These are phyloP conservation scores for Candida palmyrensis DNA, from an alignment of 805 yeast species.

Conservation along the genomic window DNA sequence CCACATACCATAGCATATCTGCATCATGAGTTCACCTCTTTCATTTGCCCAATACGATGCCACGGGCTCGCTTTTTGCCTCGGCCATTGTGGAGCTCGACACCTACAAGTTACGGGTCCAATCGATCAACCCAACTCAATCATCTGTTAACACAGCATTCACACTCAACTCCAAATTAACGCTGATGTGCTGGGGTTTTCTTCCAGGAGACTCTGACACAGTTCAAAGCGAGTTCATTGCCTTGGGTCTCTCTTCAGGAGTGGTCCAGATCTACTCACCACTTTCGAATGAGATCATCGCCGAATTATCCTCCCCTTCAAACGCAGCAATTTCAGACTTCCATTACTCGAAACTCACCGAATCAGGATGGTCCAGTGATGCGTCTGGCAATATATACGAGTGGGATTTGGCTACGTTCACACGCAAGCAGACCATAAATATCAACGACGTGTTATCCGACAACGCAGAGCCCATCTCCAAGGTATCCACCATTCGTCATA, in stretches of 20 bases:
- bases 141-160: constrained; percentile 43
- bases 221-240: constrained; percentile 41
- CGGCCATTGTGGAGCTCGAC: constrained; percentile 64
- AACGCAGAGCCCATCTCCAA: constrained; percentile 28
- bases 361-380: constrained; percentile 57
- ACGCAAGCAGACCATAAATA: constrained; percentile 36
- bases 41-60: constrained; percentile 54
- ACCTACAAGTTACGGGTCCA: constrained; percentile 65
- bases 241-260: constrained; percentile 63
- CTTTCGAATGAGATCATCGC: constrained; percentile 50
- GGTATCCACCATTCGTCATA: constrained; percentile 21
- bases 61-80: constrained; percentile 56
- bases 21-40: constrained; percentile 16
- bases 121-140: constrained; percentile 39
- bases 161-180: constrained; percentile 46
- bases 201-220: constrained; percentile 1
- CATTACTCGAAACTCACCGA: constrained; percentile 37
- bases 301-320: constrained; percentile 43
- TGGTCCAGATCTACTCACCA: constrained; percentile 64
- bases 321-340: constrained; percentile 46
- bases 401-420: constrained; percentile 52
- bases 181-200: constrained; percentile 49
- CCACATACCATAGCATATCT: not conserved
- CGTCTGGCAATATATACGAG: constrained; percentile 52
- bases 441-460: constrained; percentile 32